Percentiles rank a stretch among this genome's conserved stretches.
These are phyloP conservation scores for Begonia fuchsioides DNA, from an alignment of 306 rosid species.

Conservation along the genomic window DNA sequence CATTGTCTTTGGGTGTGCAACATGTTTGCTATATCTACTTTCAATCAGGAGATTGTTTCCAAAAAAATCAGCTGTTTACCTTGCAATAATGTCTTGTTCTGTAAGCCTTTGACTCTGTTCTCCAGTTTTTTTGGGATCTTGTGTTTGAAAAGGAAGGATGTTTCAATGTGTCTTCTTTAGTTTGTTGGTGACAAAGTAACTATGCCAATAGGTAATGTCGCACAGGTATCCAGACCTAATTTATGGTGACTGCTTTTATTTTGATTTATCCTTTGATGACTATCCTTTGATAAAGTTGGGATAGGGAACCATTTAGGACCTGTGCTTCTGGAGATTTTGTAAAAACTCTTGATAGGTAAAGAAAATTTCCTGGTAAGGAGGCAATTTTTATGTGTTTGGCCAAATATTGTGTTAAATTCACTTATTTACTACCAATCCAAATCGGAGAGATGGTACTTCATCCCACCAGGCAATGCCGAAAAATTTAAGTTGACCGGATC, in stretches of 20 bases:
- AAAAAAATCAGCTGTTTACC: too few species aligned
- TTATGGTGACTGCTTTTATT: not conserved
- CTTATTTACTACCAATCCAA: conserved; percentile 15
- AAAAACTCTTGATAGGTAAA: conserved; percentile 14
- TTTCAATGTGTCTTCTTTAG: not conserved
- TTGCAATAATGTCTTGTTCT: not conserved
- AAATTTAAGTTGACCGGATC: conserved; percentile 28
- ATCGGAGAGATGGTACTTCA: conserved; percentile 39
- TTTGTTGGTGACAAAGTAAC: conserved; percentile 5
- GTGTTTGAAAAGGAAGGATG: not conserved
- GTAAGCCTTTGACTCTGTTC: not conserved
- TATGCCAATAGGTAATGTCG: conserved; percentile 10
- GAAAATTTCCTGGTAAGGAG: conserved; percentile 53
- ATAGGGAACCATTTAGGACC: not conserved
- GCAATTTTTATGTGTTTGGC: conserved; percentile 1
- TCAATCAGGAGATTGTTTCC: too few species aligned
- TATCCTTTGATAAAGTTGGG: not conserved
- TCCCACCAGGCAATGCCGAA: conserved; percentile 4
- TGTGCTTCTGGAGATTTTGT: not conserved
- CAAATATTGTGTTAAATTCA: too few species aligned
- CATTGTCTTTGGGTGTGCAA: too few species aligned
- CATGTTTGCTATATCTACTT: too few species aligned
- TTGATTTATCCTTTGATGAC: not conserved
- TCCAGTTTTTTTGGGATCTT: not conserved
- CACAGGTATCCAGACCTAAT: not conserved